Percentiles rank a stretch among this genome's conserved stretches.
Conservation (phyloP, 805 yeast genomes). For the Suhomyces xylopsoci region DNA sequence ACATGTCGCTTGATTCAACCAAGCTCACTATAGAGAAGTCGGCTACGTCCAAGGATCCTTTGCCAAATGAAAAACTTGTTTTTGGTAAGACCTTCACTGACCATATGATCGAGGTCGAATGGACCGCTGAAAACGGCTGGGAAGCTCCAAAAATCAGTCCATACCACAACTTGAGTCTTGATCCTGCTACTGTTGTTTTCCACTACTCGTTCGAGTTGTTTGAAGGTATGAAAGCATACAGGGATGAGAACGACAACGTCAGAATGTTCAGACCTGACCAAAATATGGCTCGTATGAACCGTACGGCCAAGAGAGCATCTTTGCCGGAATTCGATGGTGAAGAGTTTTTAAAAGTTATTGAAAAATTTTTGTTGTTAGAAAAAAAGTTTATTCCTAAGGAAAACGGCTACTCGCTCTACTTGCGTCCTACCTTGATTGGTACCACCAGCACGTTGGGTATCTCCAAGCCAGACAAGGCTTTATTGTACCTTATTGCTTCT, state of each 20-base stretch:
- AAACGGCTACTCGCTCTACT: conserved; percentile 26
- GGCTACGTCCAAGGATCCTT: conserved; percentile 18
- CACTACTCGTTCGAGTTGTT: conserved; percentile 30
- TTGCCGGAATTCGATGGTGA: conserved; percentile 27
- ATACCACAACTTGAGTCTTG: conserved; percentile 25
- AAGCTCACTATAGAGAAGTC: conserved; percentile 20
- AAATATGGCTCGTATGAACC: conserved; percentile 28
- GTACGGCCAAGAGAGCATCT: conserved; percentile 22
- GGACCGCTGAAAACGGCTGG: conserved; percentile 28
- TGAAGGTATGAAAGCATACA: conserved; percentile 31
- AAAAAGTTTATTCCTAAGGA: conserved; percentile 23
- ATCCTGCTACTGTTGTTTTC: conserved; percentile 25
- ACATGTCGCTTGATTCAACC: conserved; percentile 19
- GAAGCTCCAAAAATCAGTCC: conserved; percentile 24
- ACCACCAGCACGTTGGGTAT: conserved; percentile 24
- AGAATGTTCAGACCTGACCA: conserved; percentile 25
- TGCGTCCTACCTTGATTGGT: conserved; percentile 29
- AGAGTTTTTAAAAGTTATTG: conserved; percentile 23
- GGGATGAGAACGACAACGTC: conserved; percentile 19
- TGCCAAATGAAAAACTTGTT: conserved; percentile 24
- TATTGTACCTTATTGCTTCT: conserved; percentile 24
- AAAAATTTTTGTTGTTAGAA: conserved; percentile 21
- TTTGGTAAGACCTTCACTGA: conserved; percentile 28
- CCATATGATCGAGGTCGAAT: conserved; percentile 29
- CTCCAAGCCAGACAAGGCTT: conserved; percentile 21